Base-by-base conservation (phyloP, 1,139 yeast species). In the Pichia sp. region DNA sequence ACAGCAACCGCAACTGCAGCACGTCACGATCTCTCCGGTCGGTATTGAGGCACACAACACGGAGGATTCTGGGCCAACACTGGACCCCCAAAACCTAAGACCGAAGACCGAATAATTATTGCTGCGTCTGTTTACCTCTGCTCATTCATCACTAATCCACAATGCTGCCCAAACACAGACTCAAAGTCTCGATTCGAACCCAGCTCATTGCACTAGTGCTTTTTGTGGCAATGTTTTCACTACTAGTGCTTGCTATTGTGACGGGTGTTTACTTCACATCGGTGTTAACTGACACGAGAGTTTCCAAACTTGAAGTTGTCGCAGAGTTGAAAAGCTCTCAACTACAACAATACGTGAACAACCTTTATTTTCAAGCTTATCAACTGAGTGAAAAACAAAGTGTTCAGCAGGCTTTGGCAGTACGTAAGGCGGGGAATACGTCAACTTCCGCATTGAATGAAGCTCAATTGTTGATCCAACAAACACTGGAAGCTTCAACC, bases 161-260 rank as follows among this genome's bases (percentile, higher is more conserved):
- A n/a, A n/a, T 37, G 30, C 19, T 36, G 6, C 39, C 35, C 21
- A 45, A 50, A 46, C 56, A 51, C 32, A 42, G 58, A 33, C 58
- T 71, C 27, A 69, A 72, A 41, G 60, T 74, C 36, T 76, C 78
- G 26, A 74, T 74, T 41, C 57, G 77, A 46, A 72, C 79, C 30
- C 96, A 88, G 63, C 75, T 88, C 40, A 80, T 86, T 42, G 72
- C 77, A n/a, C 64, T 87, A 35, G 95, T 86, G 48, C 69, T 84
- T 43, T 64, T 80, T 44, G 84, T 87, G 23, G 82, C 94, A 18
- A 66, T 84, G 28, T 63, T 84, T 36, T 86, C 96, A 3, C 66
- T 88, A 35, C 64, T 83, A 22, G 74, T 85, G 6, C 62, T 88
- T 33, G 91, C 94, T 11, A 64, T 84, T 20, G 85, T 82, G 9